Evolutionary conservation across 2,329 filamentous ascomycete genomes (phyloP), one percentile per base, ranked within the genome.

Genomic region (Colletotrichum scovillei): DNA sequence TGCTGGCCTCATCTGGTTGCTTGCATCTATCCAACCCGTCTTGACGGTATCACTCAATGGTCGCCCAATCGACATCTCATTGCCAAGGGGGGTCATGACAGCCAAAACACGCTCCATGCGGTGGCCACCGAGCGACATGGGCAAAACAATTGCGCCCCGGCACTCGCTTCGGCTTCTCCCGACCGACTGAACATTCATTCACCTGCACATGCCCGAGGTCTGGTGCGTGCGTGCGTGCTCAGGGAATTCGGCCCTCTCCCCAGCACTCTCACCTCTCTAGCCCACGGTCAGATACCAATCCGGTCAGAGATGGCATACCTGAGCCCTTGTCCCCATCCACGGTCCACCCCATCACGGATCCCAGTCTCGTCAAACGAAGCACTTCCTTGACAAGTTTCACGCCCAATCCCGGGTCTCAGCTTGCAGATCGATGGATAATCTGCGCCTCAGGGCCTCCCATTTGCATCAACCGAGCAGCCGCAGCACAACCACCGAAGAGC

Each of bases 361-460:
- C 72, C 63, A 59, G 68, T 63, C 46, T 58, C 52, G 65, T 74
- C 72, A 74, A 74, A 74, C 72, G 71, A 77, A 75, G 75, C 76
- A 77, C 77, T 73, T 72, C 76, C 76, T 76, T 75, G 76, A 78
- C 76, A 76, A 77, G 82, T 86, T 84, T 84, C 83, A 84, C 80
- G 80, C 80, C 78, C 78, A 77, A 79, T 80, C 75, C 77, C 76
- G 74, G 81, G 84, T 85, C 81, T 85, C 83, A 85, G 81, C 77
- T 79, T 78, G 84, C 69, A 80, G 81, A 84, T 84, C 83, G 79
- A 80, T 77, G 76, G 76, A 69, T 55, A 75, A 28, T 24, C 79
- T 81, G 77, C 77, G 78, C 79, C 78, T 78, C 79, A 73, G 65
- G 72, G 70, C 73, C 69, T 74, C 57, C 65, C 65, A 73, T 71